Evolutionary conservation across 495 filamentous ascomycete species (phyloP), one percentile per base, ranked within the genome.

Genomic region (Neurospora hispaniola): DNA sequence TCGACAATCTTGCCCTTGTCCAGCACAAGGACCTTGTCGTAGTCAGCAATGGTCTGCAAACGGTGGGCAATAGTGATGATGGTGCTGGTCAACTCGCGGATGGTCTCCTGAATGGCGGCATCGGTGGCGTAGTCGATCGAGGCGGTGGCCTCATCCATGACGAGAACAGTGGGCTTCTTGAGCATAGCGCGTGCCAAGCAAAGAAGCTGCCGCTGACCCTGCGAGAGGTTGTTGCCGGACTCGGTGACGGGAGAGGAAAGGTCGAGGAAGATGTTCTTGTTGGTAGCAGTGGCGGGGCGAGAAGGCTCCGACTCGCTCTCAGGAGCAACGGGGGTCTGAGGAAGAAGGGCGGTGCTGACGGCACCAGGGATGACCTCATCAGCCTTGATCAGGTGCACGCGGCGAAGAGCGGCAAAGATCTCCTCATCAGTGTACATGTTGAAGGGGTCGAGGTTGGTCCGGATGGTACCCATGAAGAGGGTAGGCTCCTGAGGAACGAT

Each of bases 121-220:
- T 99, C 96, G 18, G 96, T 99, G 42, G 89, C 90, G 82, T 98
- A 98, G 85, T 99, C 96, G 79, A 99, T 98, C 1, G 93, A 97
- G 0, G 96, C 96, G 7, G 96, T 99, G 20, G 96, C 96, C 85
- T 99, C 96, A 81, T 99, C 96, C 96, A 99, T 98, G 79, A 99
- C 91, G 5, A 99, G 84, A 20, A 99, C 96, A 59, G 90, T 92
- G 0, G 96, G 96, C 41, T 88, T 88, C 84, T 94, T 98, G 77
- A 99, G 91, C 66, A 99, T 87, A 1, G 96, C 96, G 23, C 96
- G 91, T 3, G 96, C 96, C 18, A 99, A 90, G 77, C 96, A 99
- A 62, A 99, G 86, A 16, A 99, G 92, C 82, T 99, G 96, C 8
- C 92, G 89, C 78, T 99, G 96, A 46, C 96, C 96, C 83, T 99